Percentiles rank a stretch among this genome's conserved stretches.
These are phyloP conservation scores for Plectosphaerella plurivora DNA, from an alignment of 2,329 filamentous ascomycete genomes.

Conservation along the genomic window DNA sequence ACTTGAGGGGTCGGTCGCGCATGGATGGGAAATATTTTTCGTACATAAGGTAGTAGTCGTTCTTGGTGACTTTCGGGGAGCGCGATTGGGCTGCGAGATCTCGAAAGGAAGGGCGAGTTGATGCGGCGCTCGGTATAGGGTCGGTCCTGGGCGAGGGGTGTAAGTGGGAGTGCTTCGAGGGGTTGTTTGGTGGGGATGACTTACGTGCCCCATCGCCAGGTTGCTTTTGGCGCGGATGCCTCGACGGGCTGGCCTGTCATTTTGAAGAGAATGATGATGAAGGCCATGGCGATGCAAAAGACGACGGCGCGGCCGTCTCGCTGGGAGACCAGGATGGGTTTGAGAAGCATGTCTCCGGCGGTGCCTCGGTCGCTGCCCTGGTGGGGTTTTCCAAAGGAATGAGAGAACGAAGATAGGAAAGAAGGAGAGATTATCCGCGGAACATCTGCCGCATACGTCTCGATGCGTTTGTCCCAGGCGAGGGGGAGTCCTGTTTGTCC, in stretches of 20 bases:
- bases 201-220: constrained; percentile 5
- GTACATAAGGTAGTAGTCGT: constrained; percentile 35
- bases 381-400: too few species aligned
- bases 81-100: constrained; percentile 29
- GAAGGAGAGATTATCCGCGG: too few species aligned
- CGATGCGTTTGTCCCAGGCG: too few species aligned
- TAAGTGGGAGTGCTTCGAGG: neutral
- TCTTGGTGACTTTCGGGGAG: constrained; percentile 32
- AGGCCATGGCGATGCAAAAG: constrained; percentile 1
- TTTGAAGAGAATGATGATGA: constrained; percentile 1
- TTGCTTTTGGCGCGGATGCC: constrained; percentile 1
- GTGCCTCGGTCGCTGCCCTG: too few species aligned
- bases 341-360: neutral
- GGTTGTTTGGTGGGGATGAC: neutral
- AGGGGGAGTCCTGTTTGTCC: too few species aligned
- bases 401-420: too few species aligned
- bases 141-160: constrained; percentile 1
- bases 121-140: neutral
- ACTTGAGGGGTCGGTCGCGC: constrained; percentile 26
- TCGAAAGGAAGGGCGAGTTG: constrained; percentile 17
- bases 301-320: constrained; percentile 1
- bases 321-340: neutral
- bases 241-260: neutral
- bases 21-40: constrained; percentile 28
- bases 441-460: too few species aligned